Evolutionary conservation across 169 alveolate genomes (phyloP), one percentile per base, ranked within the genome.

Genomic region (Eimeria tenella): DNA sequence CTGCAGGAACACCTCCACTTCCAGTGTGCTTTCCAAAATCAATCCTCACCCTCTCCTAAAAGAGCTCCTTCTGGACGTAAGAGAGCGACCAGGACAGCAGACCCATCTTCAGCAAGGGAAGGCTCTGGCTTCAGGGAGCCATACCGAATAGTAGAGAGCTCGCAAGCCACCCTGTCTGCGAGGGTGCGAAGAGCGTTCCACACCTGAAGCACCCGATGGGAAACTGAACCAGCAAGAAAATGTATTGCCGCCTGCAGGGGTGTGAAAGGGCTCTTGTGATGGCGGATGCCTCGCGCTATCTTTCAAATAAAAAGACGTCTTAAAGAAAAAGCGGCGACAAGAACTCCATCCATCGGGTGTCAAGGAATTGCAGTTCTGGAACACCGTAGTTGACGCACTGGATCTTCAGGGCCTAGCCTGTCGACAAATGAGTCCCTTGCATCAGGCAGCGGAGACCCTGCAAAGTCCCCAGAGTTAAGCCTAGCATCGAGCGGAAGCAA

Each of bases 161-260:
- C 91, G 79, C 91, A 84, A 42, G 91, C 91, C 58, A 84, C 91
- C 56, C 91, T 84, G 52, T 84, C 91, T 42, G 91, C 91, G 5
- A 84, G 91, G 11, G 79, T 15, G 49, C 91, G 91, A 23, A 84
- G 13, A 25, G 75, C 79, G 15, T 49, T 25, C 91, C 91, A 84
- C 65, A 84, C 91, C 91, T 84, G 63, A 60, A 71, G 25, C 60
- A 42, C 86, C 65, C 63, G 53, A n/a, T 19, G 50, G 62, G 11
- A 13, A 75, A 75, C 19, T 52, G 19, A 60, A 50, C 65, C 9
- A 49, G 7, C n/a, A 6, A 49, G 86, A 31, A 5, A 15, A 0
- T 2, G 86, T 31, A 2, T 2, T 31, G 42, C 42, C 42, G 42
- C 42, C 42, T 31, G 42, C 42, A 31, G 42, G 42, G 42, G 42